phyloP scores from a whole-genome alignment of 2,329 filamentous ascomycete genomes.

The Colletotrichum caudatum region DNA sequence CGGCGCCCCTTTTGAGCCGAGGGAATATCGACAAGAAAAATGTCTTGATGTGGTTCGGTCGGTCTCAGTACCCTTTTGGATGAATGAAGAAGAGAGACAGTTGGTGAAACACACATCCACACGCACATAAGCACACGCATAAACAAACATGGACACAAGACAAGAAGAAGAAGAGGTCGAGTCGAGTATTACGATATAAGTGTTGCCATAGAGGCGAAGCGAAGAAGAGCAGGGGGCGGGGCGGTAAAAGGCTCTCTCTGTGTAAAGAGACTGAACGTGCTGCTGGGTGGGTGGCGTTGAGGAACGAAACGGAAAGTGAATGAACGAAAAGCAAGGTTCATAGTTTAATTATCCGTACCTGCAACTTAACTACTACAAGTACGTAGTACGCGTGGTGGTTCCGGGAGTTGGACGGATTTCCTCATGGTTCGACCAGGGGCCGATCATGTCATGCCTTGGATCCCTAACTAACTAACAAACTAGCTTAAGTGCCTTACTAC shows the following conservation, averaged over 20 bases:
- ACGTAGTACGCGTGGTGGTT: background rate
- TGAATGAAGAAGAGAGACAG: constrained; percentile 35
- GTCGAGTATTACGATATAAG: background rate
- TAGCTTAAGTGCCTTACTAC: too few relatives aligned
- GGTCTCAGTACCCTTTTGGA: constrained; percentile 32
- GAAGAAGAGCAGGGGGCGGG: too few relatives aligned
- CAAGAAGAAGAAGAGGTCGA: background rate
- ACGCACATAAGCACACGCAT: background rate
- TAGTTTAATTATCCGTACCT: too few relatives aligned
- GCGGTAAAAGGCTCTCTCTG: too few relatives aligned
- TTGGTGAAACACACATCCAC: constrained; percentile 7
- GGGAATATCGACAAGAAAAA: constrained; percentile 8
- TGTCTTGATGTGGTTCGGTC: constrained; percentile 28
- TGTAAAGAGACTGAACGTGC: too few relatives aligned
- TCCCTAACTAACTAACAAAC: too few relatives aligned
- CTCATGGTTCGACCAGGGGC: constrained; percentile 41
- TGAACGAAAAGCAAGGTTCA: background rate
- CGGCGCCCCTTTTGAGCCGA: constrained; percentile 22
- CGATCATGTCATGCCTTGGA: constrained; percentile 17
- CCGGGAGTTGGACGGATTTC: constrained; percentile 32
- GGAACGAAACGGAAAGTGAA: background rate
- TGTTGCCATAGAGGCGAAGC: background rate
- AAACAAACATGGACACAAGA: background rate
- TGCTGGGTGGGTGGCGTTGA: too few relatives aligned
- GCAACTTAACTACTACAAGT: too few relatives aligned